A percentile compares a stretch with the other conserved stretches of the same genome.
These are phyloP conservation scores for Monotropa hypopitys DNA, from an alignment of 179 eudicot genomes.

Conservation along the genomic window DNA sequence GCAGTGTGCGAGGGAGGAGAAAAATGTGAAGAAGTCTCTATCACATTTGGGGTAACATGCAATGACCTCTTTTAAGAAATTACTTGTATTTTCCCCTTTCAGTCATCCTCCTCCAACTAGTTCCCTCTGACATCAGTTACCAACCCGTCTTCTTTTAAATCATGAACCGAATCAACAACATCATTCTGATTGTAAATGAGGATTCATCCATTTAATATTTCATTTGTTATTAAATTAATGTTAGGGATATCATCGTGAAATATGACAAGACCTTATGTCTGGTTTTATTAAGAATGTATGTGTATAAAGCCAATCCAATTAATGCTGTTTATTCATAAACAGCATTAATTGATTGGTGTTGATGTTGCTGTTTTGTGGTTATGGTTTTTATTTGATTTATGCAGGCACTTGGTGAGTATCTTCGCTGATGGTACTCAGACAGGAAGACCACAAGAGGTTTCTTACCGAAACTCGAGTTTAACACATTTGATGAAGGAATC, in stretches of 20 bases:
- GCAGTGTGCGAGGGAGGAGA: conserved; percentile 53
- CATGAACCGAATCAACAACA: neutral
- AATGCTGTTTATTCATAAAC: neutral
- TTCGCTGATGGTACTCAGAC: conserved; percentile 44
- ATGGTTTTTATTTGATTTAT: conserved; percentile 6
- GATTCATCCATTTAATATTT: neutral
- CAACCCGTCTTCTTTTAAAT: neutral
- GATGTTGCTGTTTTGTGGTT: neutral
- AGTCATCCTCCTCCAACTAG: neutral
- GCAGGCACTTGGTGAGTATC: conserved; percentile 72
- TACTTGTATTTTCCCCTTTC: neutral
- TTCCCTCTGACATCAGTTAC: neutral
- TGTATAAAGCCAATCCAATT: neutral
- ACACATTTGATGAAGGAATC: conserved; percentile 81
- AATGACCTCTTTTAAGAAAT: neutral
- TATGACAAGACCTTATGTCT: no score
- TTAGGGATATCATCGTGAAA: neutral
- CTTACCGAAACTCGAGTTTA: conserved; percentile 60
- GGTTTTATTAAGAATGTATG: neutral
- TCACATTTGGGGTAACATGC: conserved; percentile 76
- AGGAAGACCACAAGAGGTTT: conserved; percentile 32
- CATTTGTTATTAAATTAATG: neutral
- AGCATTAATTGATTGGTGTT: no score
- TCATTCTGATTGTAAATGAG: neutral
- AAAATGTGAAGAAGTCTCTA: conserved; percentile 60